Base-by-base conservation (phyloP, 768 basidiomycete species). In the Sutorius australiensis region DNA sequence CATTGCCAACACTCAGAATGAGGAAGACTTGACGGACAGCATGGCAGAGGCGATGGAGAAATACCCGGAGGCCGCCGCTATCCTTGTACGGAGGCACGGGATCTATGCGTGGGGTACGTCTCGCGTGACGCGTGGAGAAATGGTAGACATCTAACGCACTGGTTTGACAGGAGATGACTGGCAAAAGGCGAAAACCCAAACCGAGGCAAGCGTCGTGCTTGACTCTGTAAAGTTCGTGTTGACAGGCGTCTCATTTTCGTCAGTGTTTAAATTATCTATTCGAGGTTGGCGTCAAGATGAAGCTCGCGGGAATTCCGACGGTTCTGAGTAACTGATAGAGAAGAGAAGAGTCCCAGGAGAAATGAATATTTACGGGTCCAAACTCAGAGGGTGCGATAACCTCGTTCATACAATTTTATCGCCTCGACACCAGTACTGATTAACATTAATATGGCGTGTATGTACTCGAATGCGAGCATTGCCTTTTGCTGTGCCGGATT, bases 261-360 rank as follows among this genome's bases (percentile, higher is more conserved):
- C 59, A 89, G 85, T 95, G 92, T 67, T 78, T 94, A 30, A 92
- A 95, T 66, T 95, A 94, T 70, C 77, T 95, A 16, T 92, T 94
- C 60, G 92, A 95, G 66, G 84, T 94, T 46, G 86, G 81, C 11
- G 89, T 92, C 48, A 89, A 87, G 71, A 89, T 89, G 87, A 86
- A 80, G 63, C 68, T 81, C 36, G 82, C 83, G 0, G 81, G 81
- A 2, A 60, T 87, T 9, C 77, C 76, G 6, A 81, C 83, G 1
- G 73, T 75, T n/a, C 48, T 72, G 41, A 66, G 64, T 21, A 50
- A 54, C 32, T 59, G 46, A 68, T 13, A 13, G 1, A 11, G 7
- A 33, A 33, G 4, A 19, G 21, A 6, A 30, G n/a, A 28, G 17
- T 30, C 19, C 32, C 17, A 21, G 17, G 14, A 19, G 21, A 2